A percentile compares a stretch with the other conserved stretches of the same genome.
Evolutionary conservation across 768 basidiomycete genomes (phyloP).

Genomic region (Auriscalpium microsporum): DNA sequence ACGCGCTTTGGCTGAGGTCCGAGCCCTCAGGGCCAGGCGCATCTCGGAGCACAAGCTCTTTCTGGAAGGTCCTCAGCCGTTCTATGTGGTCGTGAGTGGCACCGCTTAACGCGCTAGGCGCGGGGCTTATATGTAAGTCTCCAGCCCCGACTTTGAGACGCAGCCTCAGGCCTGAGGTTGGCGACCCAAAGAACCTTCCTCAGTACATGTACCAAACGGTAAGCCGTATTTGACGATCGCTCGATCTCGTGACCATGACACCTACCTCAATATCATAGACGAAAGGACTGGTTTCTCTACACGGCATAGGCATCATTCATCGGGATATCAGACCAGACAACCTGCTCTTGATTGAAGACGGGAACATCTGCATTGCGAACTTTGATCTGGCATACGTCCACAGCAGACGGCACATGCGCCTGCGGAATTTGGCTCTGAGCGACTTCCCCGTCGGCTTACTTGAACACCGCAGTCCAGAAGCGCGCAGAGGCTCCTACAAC

Average conservation of each 20-base stretch:
- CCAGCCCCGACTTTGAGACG: not conserved
- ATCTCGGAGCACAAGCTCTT: not conserved
- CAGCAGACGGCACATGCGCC: not conserved
- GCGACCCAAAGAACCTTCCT: not conserved
- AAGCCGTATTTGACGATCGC: not conserved
- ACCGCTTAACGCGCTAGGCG: too few species aligned
- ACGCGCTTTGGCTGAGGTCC: not conserved
- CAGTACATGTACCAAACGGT: not conserved
- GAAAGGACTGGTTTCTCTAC: not conserved
- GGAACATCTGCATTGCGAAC: conserved; percentile 1
- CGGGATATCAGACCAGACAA: conserved; percentile 2
- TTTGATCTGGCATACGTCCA: conserved; percentile 2
- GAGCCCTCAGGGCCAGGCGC: not conserved
- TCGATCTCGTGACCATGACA: not conserved
- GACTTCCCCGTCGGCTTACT: not conserved
- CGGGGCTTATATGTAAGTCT: too few species aligned
- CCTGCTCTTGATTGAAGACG: not conserved
- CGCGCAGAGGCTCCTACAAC: not conserved
- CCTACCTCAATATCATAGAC: not conserved
- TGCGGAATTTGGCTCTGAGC: not conserved
- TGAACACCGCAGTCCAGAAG: conserved; percentile 1
- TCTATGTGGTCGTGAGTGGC: too few species aligned
- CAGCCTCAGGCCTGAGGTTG: not conserved
- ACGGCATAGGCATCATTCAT: conserved; percentile 5
- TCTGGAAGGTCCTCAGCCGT: not conserved